Conservation (phyloP, 495 filamentous ascomycete species). For the Annulohypoxylon moriforme region DNA sequence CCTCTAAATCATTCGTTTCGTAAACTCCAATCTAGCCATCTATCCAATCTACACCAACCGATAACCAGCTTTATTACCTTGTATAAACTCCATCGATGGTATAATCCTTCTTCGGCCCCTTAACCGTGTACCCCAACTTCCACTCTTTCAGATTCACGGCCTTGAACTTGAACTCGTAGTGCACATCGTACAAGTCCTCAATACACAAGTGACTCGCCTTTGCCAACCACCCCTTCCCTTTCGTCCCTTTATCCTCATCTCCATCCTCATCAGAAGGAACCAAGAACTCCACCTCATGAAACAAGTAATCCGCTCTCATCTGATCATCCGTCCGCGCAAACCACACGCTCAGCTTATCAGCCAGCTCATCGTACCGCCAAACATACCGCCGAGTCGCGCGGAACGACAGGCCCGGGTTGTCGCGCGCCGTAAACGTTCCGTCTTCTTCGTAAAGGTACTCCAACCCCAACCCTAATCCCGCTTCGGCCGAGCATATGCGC, state of each 20-base stretch:
- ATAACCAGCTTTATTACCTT: not conserved
- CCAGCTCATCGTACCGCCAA: slow-evolving; percentile 67
- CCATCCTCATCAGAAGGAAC: slow-evolving; percentile 33
- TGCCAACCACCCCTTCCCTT: slow-evolving; percentile 60
- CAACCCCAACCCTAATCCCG: slow-evolving; percentile 28
- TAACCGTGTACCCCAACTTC: slow-evolving; percentile 69
- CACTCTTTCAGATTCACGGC: slow-evolving; percentile 65
- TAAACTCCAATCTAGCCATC: not conserved
- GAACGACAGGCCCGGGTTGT: slow-evolving; percentile 55
- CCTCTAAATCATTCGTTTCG: not conserved
- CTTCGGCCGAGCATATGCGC: slow-evolving; percentile 21
- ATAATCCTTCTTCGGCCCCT: slow-evolving; percentile 77
- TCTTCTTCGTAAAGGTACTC: slow-evolving; percentile 77
- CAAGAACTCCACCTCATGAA: slow-evolving; percentile 66
- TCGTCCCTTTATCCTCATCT: not conserved
- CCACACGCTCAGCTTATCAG: slow-evolving; percentile 72
- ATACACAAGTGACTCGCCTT: slow-evolving; percentile 70
- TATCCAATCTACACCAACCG: not conserved
- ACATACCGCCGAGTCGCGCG: slow-evolving; percentile 63
- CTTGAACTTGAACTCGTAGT: slow-evolving; percentile 69
- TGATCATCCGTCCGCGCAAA: slow-evolving; percentile 70
- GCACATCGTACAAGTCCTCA: slow-evolving; percentile 71
- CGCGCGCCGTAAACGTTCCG: slow-evolving; percentile 65
- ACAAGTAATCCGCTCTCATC: slow-evolving; percentile 71
- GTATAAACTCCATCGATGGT: slow-evolving; percentile 63